Evolutionary conservation across 164 flowering plant species (phyloP).

Genomic region (Santalum album): DNA sequence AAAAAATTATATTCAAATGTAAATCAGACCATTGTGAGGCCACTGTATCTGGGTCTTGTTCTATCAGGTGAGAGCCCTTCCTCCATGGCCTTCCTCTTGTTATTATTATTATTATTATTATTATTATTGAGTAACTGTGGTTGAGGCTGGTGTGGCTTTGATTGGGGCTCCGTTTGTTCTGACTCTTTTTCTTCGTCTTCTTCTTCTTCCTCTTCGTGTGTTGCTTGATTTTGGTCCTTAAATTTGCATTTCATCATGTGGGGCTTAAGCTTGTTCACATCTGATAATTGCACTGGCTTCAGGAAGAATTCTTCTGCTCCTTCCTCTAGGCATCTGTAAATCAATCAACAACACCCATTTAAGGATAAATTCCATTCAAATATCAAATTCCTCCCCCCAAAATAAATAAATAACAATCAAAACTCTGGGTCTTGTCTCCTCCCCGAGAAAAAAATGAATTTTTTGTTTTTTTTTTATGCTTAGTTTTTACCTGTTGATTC

Average conservation of each 20-base stretch:
- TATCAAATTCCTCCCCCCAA: too few relatives aligned
- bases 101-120: neutral
- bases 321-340: conserved; percentile 52
- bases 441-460: neutral
- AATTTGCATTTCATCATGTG: neutral
- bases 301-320: conserved; percentile 4
- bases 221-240: neutral
- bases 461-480: neutral
- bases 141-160: too few relatives aligned
- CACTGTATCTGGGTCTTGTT: neutral
- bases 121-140: neutral
- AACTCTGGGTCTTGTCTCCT: neutral
- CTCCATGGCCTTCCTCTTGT: neutral
- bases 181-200: neutral
- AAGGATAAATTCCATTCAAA: neutral
- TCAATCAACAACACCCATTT: conserved; percentile 8
- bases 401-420: too few relatives aligned
- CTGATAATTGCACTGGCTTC: conserved; percentile 5
- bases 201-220: neutral
- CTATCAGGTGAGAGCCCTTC: neutral
- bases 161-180: neutral
- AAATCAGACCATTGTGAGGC: neutral
- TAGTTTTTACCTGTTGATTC: conserved; percentile 69
- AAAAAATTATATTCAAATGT: neutral
- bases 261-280: neutral